A percentile compares a stretch with the other conserved stretches of the same genome.
These are phyloP conservation scores for Aspergillus saccharolyticus DNA, from an alignment of 495 filamentous ascomycete species.

Conservation along the genomic window DNA sequence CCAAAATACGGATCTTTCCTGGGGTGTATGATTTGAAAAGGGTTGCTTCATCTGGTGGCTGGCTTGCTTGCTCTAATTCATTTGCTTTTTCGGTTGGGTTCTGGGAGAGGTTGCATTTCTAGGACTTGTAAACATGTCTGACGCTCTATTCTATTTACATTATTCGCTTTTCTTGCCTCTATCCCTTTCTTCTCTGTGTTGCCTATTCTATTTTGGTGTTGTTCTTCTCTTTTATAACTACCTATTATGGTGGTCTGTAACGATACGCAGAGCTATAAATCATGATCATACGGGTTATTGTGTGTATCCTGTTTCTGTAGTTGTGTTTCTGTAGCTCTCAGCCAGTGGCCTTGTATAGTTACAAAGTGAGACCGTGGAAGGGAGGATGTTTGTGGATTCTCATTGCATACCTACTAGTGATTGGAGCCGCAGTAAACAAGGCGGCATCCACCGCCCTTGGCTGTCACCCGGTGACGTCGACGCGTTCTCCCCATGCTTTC, in stretches of 20 bases:
- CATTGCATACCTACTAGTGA: too few species aligned
- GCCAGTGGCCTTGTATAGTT: too few species aligned
- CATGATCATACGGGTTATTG: conserved; percentile 11
- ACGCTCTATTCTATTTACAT: conserved; percentile 20
- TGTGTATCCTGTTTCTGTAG: conserved; percentile 10
- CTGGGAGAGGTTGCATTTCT: conserved; percentile 26
- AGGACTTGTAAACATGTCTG: conserved; percentile 24
- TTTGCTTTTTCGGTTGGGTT: conserved; percentile 33
- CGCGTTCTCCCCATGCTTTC: conserved; percentile 1
- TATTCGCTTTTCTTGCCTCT: conserved; percentile 10
- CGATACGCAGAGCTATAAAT: conserved; percentile 18
- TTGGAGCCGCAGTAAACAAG: too few species aligned
- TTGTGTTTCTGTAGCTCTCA: too few species aligned
- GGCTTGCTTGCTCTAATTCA: conserved; percentile 30
- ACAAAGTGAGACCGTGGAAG: too few species aligned
- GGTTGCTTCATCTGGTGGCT: conserved; percentile 20
- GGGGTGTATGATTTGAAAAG: conserved; percentile 21
- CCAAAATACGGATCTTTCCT: conserved; percentile 16
- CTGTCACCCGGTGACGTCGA: conserved; percentile 12
- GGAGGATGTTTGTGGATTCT: too few species aligned
- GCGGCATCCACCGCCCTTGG: not conserved
- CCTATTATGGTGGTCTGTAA: conserved; percentile 16
- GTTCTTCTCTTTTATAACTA: conserved; percentile 13
- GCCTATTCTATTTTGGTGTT: conserved; percentile 15
- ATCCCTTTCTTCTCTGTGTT: conserved; percentile 1